Base-by-base conservation (phyloP, 192 early-diverging fungal species). In the Coemansia sp. region DNA sequence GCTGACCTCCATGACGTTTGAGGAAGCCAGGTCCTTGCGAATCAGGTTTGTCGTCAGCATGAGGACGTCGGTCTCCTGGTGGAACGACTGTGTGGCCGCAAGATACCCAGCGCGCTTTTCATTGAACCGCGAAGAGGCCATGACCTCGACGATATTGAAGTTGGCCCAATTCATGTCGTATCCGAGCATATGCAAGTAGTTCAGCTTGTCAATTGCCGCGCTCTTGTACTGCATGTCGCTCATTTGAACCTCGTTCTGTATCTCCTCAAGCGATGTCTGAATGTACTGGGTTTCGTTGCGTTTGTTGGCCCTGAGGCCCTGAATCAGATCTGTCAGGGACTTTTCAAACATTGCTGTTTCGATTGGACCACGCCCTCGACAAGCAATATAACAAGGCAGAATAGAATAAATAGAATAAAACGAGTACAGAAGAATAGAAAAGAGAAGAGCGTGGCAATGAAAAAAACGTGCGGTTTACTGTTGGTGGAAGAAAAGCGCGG, bases 131-230 rank as follows among this genome's bases (percentile, higher is more conserved):
- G 88, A 81, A 2, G 91, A 91, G 5, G 93, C 91, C 95, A 99
- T 97, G 25, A 97, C 93, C 64, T 99, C 93, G 28, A 99, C 88
- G 0, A 97, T 87, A 75, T 97, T 92, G 69, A 99, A 99, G 3
- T 89, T 89, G 1, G 94, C 94, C 94, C 95, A 99, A 20, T 86
- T 87, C 91, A 95, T 94, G 73, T 95, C 93, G 72, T 95, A 99
- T 8, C 97, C 97, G 22, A 94, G 84, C 93, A 95, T 97, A 84
- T 96, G 93, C 39, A 99, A 85, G 84, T 95, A 82, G 47, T 68
- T 81, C 29, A 97, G 82, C 75, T 99, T 99, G 79, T 88, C 87
- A 8, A 98, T 82, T 23, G 95, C 95, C 53, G 76, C 81, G 25
- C 93, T 90, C 73, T 97, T 97, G 47, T 91, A 72, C 71, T 91